Percentiles rank a stretch among this genome's conserved stretches.
These are phyloP conservation scores for Aspergillus indologenus DNA, from an alignment of 495 filamentous ascomycete species.

Conservation along the genomic window DNA sequence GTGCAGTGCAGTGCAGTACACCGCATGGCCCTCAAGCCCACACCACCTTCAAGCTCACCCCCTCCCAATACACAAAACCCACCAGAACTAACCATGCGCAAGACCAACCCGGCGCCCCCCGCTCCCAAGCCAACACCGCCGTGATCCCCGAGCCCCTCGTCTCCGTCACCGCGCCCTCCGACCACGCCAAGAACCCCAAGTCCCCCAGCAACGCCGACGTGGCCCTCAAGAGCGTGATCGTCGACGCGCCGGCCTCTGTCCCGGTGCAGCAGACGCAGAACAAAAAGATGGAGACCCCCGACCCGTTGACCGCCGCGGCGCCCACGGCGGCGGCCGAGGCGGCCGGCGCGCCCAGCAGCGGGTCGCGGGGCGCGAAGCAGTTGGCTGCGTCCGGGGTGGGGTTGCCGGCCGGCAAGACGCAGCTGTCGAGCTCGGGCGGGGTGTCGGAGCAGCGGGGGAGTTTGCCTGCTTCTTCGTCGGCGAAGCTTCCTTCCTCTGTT, in stretches of 20 bases:
- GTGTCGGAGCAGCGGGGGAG: neutral
- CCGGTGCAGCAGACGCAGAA: neutral
- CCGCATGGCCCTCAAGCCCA: too few species aligned
- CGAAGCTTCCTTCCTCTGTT: too few species aligned
- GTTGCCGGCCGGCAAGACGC: neutral
- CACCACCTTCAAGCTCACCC: neutral
- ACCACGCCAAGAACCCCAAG: slow-evolving; percentile 5
- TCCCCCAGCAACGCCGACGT: slow-evolving; percentile 5
- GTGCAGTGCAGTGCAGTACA: too few species aligned
- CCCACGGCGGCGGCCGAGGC: neutral
- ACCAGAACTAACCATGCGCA: slow-evolving; percentile 1
- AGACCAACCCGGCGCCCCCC: slow-evolving; percentile 37
- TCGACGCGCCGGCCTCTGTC: neutral
- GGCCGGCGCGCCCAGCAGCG: neutral
- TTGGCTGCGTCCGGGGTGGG: neutral
- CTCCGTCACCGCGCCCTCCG: slow-evolving; percentile 8
- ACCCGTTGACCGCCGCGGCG: neutral
- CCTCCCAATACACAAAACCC: neutral
- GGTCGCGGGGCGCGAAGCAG: neutral
- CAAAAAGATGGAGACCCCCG: neutral
- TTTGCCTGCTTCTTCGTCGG: neutral
- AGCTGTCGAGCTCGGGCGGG: too few species aligned
- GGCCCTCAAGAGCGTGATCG: slow-evolving; percentile 1
- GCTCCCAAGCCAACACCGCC: slow-evolving; percentile 25
- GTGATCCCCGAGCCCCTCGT: slow-evolving; percentile 14